These are phyloP conservation scores for Sicyos edulis DNA, from an alignment of 306 rosid species.

Conservation along the genomic window DNA sequence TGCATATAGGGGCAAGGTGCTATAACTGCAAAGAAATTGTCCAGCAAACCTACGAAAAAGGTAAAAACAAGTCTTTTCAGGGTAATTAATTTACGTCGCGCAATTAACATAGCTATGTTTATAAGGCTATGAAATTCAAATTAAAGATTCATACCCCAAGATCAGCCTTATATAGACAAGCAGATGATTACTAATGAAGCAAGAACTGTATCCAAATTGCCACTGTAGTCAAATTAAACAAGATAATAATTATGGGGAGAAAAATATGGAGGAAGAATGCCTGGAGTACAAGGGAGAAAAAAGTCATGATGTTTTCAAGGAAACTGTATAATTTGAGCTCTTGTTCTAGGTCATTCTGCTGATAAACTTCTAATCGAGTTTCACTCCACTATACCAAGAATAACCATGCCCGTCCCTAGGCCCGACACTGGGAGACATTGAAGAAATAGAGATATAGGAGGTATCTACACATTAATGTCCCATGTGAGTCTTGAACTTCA, in stretches of 20 bases:
- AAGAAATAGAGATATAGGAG: too few species aligned
- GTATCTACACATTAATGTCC: too few species aligned
- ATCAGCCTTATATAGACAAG: slow-evolving; percentile 77
- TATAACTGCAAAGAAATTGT: slow-evolving; percentile 93
- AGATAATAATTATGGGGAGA: slow-evolving; percentile 23
- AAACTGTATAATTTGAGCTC: background rate
- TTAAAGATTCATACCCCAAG: slow-evolving; percentile 66
- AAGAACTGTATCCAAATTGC: slow-evolving; percentile 90
- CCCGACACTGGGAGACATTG: too few species aligned
- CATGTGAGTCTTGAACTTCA: too few species aligned
- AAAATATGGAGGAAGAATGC: slow-evolving; percentile 5
- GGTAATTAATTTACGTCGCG: background rate
- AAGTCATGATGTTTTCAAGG: background rate
- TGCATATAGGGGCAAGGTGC: slow-evolving; percentile 95
- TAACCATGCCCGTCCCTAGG: too few species aligned
- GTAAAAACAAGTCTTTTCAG: slow-evolving; percentile 19
- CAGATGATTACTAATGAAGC: slow-evolving; percentile 67
- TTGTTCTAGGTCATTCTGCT: background rate
- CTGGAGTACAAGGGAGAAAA: background rate
- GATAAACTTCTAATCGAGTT: background rate
- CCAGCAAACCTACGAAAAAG: slow-evolving; percentile 62
- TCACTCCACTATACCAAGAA: too few species aligned
- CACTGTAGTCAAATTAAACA: slow-evolving; percentile 54
- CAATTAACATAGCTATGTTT: slow-evolving; percentile 5
- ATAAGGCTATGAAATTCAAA: background rate